Percentiles rank a stretch among this genome's conserved stretches.
phyloP scores from a whole-genome alignment of 2,329 filamentous ascomycete species.

The Celoporthe dispersa region DNA sequence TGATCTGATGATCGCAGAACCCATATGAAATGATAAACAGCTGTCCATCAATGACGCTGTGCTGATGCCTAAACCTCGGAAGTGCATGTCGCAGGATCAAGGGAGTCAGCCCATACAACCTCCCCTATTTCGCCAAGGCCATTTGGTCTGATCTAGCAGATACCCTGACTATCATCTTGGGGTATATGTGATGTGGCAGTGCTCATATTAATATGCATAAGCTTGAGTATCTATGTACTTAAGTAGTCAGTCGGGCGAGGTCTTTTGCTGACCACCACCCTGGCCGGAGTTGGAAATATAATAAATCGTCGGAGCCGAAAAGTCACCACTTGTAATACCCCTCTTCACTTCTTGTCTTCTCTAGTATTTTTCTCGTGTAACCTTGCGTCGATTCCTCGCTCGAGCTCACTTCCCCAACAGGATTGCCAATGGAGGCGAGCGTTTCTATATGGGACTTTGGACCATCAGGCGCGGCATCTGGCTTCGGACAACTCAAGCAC shows the following conservation, averaged over 20 bases:
- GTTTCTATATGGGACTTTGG: not conserved
- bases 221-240: not conserved
- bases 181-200: not conserved
- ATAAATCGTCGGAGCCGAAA: not conserved
- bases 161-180: no score
- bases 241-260: not conserved
- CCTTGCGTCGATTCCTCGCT: not conserved
- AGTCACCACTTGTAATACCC: not conserved
- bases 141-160: no score
- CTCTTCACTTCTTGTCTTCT: not conserved
- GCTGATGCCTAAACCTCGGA: not conserved
- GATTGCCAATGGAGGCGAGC: not conserved
- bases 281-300: not conserved
- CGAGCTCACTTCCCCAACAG: not conserved
- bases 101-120: not conserved
- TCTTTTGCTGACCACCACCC: not conserved
- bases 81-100: not conserved
- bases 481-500: not conserved
- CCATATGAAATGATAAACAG: not conserved
- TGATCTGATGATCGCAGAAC: no score
- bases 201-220: not conserved
- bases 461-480: not conserved
- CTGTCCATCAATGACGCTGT: not conserved
- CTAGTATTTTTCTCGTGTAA: not conserved
- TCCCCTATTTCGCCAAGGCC: not conserved